Evolutionary conservation across 2,329 filamentous ascomycete genomes (phyloP), one percentile per base, ranked within the genome.

Genomic region (Metarhizium robertsii): DNA sequence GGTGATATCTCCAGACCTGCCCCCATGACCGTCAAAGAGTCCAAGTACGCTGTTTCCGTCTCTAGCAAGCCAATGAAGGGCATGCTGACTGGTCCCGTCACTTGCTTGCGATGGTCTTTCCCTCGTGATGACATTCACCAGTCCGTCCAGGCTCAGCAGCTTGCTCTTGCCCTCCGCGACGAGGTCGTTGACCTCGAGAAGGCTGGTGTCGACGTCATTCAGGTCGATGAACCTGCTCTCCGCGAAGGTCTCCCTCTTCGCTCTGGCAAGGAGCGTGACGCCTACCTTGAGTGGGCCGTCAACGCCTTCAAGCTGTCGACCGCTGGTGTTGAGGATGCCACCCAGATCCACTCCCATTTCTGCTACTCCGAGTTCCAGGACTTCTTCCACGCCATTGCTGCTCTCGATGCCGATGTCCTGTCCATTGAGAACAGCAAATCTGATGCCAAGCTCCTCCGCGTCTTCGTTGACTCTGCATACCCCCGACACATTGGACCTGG

Each of bases 321-420:
- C 67, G 86, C 91, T 59, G 94, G 91, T 73, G 92, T 99, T 59
- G 79, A 91, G 78, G 90, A 99, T 76, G 89, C 87, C 57, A 99
- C 94, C 65, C 94, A 99, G 84, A 96, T 99, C 75, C 94, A 99
- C 87, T 96, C 92, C 61, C 94, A 99, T 83, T 99, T 99, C 89
- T 99, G 94, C 78, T 99, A 99, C 87, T 97, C 94, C 53, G 94
- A 99, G 84, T 99, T 99, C 90, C 94, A 99, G 80, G 94, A 99
- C 83, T 99, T 99, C 85, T 99, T 99, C 91, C 90, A 97, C 79
- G 94, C 94, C 78, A 99, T 99, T 67, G 90, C 94, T 62, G 92
- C 94, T 59, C 87, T 99, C 62, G 94, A 99, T 73, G 92, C 94
- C 61, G 94, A 99, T 77, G 94, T 99, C 61, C 86, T 99, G 69